Percentiles rank a stretch among this genome's conserved stretches.
Evolutionary conservation across 106 monocot genomes (phyloP).

Genomic region (Posidonia australis): DNA sequence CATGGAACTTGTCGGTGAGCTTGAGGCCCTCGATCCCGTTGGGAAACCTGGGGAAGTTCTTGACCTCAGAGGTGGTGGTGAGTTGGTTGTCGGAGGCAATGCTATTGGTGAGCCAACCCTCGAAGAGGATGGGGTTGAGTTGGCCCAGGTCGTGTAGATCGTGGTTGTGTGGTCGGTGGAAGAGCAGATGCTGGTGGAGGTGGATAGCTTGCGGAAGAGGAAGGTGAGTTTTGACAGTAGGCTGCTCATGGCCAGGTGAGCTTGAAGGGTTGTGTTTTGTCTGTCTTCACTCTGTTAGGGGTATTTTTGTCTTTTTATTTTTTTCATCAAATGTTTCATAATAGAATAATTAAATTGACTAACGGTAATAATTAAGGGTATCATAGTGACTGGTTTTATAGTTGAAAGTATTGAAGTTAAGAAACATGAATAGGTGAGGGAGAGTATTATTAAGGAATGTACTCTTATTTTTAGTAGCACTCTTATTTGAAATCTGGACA

Average conservation of each 20-base stretch:
- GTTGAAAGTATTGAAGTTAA: too few species aligned
- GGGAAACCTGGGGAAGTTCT: constrained; percentile 95
- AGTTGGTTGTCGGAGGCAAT: constrained; percentile 89
- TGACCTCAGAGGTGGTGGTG: constrained; percentile 93
- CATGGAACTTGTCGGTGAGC: constrained; percentile 66
- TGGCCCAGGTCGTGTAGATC: constrained; percentile 81
- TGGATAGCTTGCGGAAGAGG: constrained; percentile 7
- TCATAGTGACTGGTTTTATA: too few species aligned
- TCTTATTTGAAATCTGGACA: too few species aligned
- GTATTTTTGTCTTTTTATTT: too few species aligned
- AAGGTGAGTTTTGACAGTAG: not conserved
- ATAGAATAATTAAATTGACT: too few species aligned
- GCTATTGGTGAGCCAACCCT: constrained; percentile 82
- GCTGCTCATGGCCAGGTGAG: constrained; percentile 1
- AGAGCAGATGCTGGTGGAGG: not conserved
- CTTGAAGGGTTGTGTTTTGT: too few species aligned
- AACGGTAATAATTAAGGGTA: too few species aligned
- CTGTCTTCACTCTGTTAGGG: too few species aligned
- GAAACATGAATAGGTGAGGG: too few species aligned
- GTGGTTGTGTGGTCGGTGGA: constrained; percentile 79
- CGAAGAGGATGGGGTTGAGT: constrained; percentile 83
- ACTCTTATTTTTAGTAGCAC: too few species aligned
- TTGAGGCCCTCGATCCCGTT: constrained; percentile 68
- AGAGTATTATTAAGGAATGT: too few species aligned
- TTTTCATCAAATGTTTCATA: too few species aligned